phyloP scores from a whole-genome alignment of 2,329 filamentous ascomycete genomes.

The Ramularia collo-cygni region DNA sequence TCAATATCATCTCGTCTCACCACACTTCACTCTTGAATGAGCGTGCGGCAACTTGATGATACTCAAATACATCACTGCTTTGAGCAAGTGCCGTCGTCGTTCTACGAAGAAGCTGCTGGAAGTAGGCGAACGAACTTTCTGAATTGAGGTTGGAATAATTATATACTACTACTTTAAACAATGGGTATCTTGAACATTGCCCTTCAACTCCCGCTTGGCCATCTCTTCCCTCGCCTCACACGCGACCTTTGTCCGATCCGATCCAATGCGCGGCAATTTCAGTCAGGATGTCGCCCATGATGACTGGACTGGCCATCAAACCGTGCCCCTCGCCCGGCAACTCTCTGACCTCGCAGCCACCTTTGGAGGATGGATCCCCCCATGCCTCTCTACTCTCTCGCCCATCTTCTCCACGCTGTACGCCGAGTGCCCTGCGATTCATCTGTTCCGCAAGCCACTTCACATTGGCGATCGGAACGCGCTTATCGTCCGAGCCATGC shows the following conservation, averaged over 20 bases:
- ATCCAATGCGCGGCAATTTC: constrained; percentile 89
- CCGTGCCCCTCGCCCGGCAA: constrained; percentile 90
- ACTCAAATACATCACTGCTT: too few relatives aligned
- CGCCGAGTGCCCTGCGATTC: constrained; percentile 38
- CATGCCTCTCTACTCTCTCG: constrained; percentile 5
- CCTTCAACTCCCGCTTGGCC: neutral
- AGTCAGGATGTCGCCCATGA: constrained; percentile 91
- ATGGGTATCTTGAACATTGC: too few relatives aligned
- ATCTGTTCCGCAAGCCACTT: constrained; percentile 92
- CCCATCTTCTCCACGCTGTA: constrained; percentile 6
- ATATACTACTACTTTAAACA: too few relatives aligned
- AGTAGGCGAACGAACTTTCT: too few relatives aligned
- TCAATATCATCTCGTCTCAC: too few relatives aligned
- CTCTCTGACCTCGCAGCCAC: constrained; percentile 81
- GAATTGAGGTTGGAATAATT: too few relatives aligned
- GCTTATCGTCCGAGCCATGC: constrained; percentile 81
- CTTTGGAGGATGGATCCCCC: constrained; percentile 7
- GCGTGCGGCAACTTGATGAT: too few relatives aligned
- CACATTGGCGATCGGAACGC: constrained; percentile 92
- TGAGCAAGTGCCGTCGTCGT: too few relatives aligned
- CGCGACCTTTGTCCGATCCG: constrained; percentile 9
- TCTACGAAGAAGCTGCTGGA: too few relatives aligned
- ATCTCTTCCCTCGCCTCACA: constrained; percentile 2
- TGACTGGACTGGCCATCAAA: constrained; percentile 84
- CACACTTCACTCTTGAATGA: too few relatives aligned